Evolutionary conservation across 495 filamentous ascomycete genomes (phyloP).

Genomic region (Talaromyces wortmannii): DNA sequence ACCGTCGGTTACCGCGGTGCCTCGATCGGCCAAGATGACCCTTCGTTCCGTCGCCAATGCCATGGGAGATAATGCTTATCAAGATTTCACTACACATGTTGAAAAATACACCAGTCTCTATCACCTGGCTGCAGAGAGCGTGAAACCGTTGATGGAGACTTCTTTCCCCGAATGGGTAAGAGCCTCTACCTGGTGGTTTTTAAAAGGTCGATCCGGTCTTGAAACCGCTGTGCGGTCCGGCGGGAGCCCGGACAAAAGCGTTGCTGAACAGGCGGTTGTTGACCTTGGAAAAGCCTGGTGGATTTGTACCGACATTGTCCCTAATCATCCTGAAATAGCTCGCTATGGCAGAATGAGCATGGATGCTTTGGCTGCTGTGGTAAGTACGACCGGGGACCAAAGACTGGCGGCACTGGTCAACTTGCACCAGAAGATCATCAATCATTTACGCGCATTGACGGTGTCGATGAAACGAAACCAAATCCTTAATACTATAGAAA

Average conservation of each 20-base stretch:
- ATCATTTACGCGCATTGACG: conserved; percentile 62
- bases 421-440: conserved; percentile 47
- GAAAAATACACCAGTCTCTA: conserved; percentile 63
- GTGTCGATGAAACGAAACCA: conserved; percentile 78
- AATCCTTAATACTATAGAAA: conserved; percentile 54
- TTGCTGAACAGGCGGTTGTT: conserved; percentile 59
- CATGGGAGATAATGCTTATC: conserved; percentile 55
- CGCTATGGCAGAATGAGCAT: conserved; percentile 39
- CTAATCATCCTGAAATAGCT: conserved; percentile 42
- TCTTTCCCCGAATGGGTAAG: conserved; percentile 59
- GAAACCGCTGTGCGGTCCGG: conserved; percentile 59
- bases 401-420: conserved; percentile 39
- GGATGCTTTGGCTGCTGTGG: conserved; percentile 33
- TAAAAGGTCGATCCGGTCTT: conserved; percentile 65
- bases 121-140: conserved; percentile 60
- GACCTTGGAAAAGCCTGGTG: conserved; percentile 80
- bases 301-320: conserved; percentile 62
- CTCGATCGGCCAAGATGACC: conserved; percentile 21
- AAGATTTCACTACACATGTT: conserved; percentile 59
- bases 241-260: conserved; percentile 2
- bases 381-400: conserved; percentile 39
- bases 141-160: conserved; percentile 53
- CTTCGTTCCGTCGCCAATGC: conserved; percentile 32
- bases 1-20: neutral
- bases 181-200: conserved; percentile 80